Evolutionary conservation across 2,329 filamentous ascomycete species (phyloP).

Genomic region (Paramyrothecium roridum): DNA sequence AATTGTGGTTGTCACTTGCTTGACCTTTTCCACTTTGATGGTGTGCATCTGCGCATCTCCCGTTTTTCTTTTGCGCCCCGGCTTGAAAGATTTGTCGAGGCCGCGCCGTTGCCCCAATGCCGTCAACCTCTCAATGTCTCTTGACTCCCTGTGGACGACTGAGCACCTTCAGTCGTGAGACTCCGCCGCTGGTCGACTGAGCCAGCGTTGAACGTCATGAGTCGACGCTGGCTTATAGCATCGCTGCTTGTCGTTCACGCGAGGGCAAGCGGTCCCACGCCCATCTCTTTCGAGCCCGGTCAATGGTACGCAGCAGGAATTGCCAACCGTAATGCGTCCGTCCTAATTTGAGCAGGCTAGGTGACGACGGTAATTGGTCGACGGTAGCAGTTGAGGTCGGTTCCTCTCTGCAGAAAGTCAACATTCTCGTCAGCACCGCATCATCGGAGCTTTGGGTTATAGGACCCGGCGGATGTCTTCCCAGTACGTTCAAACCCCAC

Average conservation of each 20-base stretch:
- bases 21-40: no score
- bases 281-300: constrained; percentile 14
- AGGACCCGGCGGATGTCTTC: constrained; percentile 52
- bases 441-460: constrained; percentile 71
- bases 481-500: constrained; percentile 33
- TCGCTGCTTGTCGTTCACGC: neutral
- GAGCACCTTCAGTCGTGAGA: neutral
- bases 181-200: neutral
- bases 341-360: constrained; percentile 43
- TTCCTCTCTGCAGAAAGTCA: constrained; percentile 32
- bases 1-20: no score
- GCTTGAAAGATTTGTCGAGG: no score
- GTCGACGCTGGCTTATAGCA: neutral
- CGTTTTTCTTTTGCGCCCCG: no score
- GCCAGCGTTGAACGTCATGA: neutral
- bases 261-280: constrained; percentile 9
- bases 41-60: no score
- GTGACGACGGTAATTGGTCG: constrained; percentile 70
- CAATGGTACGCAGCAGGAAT: constrained; percentile 12
- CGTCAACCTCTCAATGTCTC: no score
- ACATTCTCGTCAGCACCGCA: constrained; percentile 58
- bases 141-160: no score
- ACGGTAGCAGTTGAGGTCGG: constrained; percentile 55
- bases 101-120: no score
- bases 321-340: neutral